Base-by-base conservation (phyloP, 2,329 filamentous ascomycete genomes). In the Penicillium sp. region DNA sequence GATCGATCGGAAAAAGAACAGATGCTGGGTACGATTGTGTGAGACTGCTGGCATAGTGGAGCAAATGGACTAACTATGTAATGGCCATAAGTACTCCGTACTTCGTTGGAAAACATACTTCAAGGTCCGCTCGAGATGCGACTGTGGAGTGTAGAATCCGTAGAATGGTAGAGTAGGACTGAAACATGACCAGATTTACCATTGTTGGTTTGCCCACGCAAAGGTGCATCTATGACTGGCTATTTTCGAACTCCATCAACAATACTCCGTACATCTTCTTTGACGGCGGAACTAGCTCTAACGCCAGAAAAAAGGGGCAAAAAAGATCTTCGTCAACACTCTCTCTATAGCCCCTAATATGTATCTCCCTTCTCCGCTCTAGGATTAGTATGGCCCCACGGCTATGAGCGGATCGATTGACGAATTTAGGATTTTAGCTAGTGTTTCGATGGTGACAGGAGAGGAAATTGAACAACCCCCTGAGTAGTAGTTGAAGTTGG, bases 1-100 rank as follows among this genome's bases (percentile, higher is more conserved):
- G 65, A 68, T 68, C 65, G 66, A 68, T 68, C 63, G 51, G 40
- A 3, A n/a, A 28, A 11, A 40, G 33, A 38, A 26, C 30, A 16
- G 11, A 19, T 37, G 25, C 19, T 19, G 51, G n/a, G 19, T 25
- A 46, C 56, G 33, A 53, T 49, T 43, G 2, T 22, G 19, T 38
- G 52, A 22, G 46, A 35, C 35, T 35, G 3, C 45, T 48, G 25
- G 45, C 8, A 13, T 28, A 10, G 58, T 59, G 49, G 65, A 65
- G 55, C 58, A 51, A 26, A 57, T 43, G 45, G 53, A 22, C 40
- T 33, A 49, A 22, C 37, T 25, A 19, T 22, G 19, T 22, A 22
- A 22, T 22, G 19, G 2, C 11, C 13, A 14, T 25, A 28, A 28
- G 43, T 13, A 46, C 19, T 22, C 19, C 19, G 19, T 22, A 22